Conservation (phyloP, 1,139 yeast genomes). For the Pichia sp. region DNA sequence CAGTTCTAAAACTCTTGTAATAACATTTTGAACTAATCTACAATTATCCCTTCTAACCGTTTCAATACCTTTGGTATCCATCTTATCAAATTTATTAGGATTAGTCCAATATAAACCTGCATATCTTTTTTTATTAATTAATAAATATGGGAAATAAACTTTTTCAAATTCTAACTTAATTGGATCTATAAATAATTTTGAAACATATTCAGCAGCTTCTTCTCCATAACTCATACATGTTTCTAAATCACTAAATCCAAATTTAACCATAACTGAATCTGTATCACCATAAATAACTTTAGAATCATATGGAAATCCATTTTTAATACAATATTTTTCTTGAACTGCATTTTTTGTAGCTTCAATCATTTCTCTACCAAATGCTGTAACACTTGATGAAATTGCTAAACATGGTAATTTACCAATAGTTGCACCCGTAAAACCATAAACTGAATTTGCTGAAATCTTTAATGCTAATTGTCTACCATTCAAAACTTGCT, state of each 20-base stretch:
- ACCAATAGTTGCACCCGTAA: constrained; percentile 98
- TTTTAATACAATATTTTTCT: constrained; percentile 64
- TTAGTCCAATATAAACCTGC: constrained; percentile 97
- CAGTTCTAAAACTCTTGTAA: constrained; percentile 81
- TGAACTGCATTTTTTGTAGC: constrained; percentile 83
- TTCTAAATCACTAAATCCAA: constrained; percentile 76
- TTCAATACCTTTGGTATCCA: constrained; percentile 98
- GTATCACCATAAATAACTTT: constrained; percentile 97
- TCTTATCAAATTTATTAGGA: constrained; percentile 83
- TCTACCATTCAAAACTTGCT: constrained; percentile 93
- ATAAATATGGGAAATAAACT: constrained; percentile 87
- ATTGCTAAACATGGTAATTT: constrained; percentile 94
- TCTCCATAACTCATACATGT: constrained; percentile 89
- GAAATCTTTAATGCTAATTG: constrained; percentile 94
- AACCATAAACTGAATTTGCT: constrained; percentile 97
- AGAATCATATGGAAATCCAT: constrained; percentile 80
- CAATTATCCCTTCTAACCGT: constrained; percentile 98
- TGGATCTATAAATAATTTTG: constrained; percentile 73
- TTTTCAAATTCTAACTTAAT: constrained; percentile 95
- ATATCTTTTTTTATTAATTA: constrained; percentile 92
- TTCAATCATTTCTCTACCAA: constrained; percentile 97
- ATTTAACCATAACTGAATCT: constrained; percentile 98
- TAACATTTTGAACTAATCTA: constrained; percentile 86
- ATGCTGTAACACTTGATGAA: constrained; percentile 91
- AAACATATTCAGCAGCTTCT: constrained; percentile 88